Evolutionary conservation across 257 asterid species (phyloP).

Genomic region (Ilex aquifolium): DNA sequence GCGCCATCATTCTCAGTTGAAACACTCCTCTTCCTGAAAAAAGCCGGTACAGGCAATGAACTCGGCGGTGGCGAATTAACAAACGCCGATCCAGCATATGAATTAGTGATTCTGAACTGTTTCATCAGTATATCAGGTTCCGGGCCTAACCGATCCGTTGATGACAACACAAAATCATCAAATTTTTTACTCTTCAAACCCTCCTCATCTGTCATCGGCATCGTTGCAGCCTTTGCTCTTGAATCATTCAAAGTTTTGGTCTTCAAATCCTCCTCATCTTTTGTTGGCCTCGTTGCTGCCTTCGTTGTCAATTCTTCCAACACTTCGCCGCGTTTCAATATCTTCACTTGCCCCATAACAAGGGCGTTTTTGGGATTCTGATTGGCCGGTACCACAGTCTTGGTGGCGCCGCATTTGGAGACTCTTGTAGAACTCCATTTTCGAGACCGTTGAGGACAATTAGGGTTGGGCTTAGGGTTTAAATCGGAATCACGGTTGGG

Average conservation of each 20-base stretch:
- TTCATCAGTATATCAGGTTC: constrained; percentile 13
- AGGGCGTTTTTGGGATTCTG: not conserved
- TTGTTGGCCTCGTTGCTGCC: too few species aligned
- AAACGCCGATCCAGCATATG: constrained; percentile 25
- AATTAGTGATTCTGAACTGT: constrained; percentile 10
- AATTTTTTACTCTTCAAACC: not conserved
- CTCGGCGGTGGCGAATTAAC: constrained; percentile 29
- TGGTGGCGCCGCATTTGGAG: too few species aligned
- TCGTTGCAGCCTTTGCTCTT: too few species aligned
- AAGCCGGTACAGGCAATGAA: constrained; percentile 23
- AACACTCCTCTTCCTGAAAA: constrained; percentile 23
- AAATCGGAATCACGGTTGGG: not conserved
- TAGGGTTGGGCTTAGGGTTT: constrained; percentile 5
- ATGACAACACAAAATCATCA: constrained; percentile 3
- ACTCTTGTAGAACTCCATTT: too few species aligned
- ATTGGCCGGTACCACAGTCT: too few species aligned
- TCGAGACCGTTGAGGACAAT: not conserved
- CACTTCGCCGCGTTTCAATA: constrained; percentile 29
- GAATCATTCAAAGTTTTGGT: too few species aligned
- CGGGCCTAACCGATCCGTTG: constrained; percentile 13
- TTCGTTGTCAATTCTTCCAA: not conserved
- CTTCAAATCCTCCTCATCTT: too few species aligned
- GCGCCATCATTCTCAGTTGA: constrained; percentile 6
- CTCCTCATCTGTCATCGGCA: not conserved
- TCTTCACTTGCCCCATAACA: constrained; percentile 26